Conservation (phyloP, 2,329 filamentous ascomycete genomes). For the Aspergillus sergii region DNA sequence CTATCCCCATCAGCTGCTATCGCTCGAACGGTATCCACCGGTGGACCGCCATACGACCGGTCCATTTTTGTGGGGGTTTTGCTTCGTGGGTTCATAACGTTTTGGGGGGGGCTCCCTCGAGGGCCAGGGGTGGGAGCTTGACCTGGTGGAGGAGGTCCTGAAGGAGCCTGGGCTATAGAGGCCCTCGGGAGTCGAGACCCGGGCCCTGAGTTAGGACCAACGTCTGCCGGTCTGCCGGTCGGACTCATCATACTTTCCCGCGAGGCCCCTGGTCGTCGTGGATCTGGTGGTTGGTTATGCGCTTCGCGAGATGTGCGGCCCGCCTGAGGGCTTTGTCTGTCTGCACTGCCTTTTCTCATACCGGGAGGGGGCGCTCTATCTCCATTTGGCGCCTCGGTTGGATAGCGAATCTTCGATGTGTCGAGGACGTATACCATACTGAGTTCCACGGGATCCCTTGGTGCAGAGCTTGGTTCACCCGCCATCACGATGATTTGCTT, state of each 20-base stretch:
- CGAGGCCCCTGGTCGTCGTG: conserved; percentile 42
- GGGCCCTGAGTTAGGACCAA: conserved; percentile 38
- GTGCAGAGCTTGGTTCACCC: conserved; percentile 88
- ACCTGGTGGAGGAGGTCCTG: conserved; percentile 66
- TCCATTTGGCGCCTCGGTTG: conserved; percentile 65
- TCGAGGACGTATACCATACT: conserved; percentile 90
- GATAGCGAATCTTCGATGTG: conserved; percentile 94
- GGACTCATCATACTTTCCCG: conserved; percentile 47
- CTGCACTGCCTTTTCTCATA: conserved; percentile 46
- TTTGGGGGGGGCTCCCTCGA: conserved; percentile 46
- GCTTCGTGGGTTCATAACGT: conserved; percentile 40
- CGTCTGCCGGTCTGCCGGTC: conserved; percentile 30
- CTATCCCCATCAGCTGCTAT: conserved; percentile 51
- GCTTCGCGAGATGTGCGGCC: conserved; percentile 48
- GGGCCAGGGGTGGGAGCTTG: conserved; percentile 65
- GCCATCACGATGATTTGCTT: conserved; percentile 92
- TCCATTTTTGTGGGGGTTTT: conserved; percentile 56
- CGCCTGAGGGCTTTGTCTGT: conserved; percentile 44
- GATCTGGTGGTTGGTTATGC: conserved; percentile 40
- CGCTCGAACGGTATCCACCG: conserved; percentile 45
- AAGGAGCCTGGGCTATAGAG: conserved; percentile 60
- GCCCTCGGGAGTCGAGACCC: conserved; percentile 63
- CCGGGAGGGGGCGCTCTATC: conserved; percentile 44
- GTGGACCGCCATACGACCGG: conserved; percentile 46
- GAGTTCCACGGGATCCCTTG: conserved; percentile 78